A percentile compares a stretch with the other conserved stretches of the same genome.
These are phyloP conservation scores for Pleurotus platypus DNA, from an alignment of 768 basidiomycete genomes.

Conservation along the genomic window DNA sequence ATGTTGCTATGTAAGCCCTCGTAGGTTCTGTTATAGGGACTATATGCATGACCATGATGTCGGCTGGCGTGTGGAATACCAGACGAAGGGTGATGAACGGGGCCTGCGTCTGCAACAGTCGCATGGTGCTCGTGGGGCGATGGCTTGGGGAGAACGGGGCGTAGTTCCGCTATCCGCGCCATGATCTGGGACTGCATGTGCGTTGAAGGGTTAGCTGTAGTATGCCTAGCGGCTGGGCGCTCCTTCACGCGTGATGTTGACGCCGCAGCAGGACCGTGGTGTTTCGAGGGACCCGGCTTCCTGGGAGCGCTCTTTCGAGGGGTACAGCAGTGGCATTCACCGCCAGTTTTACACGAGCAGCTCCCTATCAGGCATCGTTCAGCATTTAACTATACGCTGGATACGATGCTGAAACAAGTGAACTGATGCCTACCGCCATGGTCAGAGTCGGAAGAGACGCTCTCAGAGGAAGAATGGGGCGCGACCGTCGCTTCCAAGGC, in stretches of 20 bases:
- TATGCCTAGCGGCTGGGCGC: conserved; percentile 9
- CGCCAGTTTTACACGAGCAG: conserved; percentile 49
- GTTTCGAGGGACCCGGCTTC: conserved; percentile 13
- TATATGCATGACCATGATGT: conserved; percentile 50
- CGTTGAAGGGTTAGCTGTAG: conserved; percentile 14
- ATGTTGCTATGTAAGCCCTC: conserved; percentile 37
- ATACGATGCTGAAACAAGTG: conserved; percentile 29
- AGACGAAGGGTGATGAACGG: conserved; percentile 46
- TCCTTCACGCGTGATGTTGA: conserved; percentile 10
- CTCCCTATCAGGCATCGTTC: conserved; percentile 32
- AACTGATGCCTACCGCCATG: conserved; percentile 55
- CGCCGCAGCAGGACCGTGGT: conserved; percentile 12
- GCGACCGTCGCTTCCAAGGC: conserved; percentile 65
- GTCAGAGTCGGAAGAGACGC: conserved; percentile 56
- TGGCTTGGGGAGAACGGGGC: conserved; percentile 70
- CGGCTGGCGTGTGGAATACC: conserved; percentile 35
- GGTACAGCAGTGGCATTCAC: conserved; percentile 56
- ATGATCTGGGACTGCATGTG: conserved; percentile 44
- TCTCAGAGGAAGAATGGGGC: conserved; percentile 40
- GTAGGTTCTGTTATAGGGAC: conserved; percentile 69
- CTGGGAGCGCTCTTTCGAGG: conserved; percentile 41
- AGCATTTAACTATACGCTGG: conserved; percentile 3
- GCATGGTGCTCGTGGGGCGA: conserved; percentile 8
- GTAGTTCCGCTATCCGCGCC: conserved; percentile 59
- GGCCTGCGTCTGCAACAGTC: conserved; percentile 27